These are phyloP conservation scores for Musa balbisiana DNA, from an alignment of 202 grass and related monocot genomes.

Conservation along the genomic window DNA sequence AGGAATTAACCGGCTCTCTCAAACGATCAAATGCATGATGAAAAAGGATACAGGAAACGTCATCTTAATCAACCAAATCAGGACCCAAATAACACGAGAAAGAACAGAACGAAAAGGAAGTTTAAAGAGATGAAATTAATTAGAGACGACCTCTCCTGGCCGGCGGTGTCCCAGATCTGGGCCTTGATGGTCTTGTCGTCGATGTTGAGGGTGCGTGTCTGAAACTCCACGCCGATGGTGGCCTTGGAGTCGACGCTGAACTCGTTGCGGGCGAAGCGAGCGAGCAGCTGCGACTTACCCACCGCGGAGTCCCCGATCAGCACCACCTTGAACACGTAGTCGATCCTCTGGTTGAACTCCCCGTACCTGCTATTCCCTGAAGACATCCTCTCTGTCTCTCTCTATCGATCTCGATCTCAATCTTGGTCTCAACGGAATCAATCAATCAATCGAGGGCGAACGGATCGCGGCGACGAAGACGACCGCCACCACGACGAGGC, in stretches of 20 bases:
- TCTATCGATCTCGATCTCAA: neutral
- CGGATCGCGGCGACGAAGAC: neutral
- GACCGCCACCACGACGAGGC: neutral
- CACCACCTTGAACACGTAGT: slow-evolving; percentile 97
- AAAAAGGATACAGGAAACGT: neutral
- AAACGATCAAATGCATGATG: neutral
- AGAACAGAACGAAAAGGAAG: neutral
- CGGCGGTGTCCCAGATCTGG: slow-evolving; percentile 95
- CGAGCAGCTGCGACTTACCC: slow-evolving; percentile 87
- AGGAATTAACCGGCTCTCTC: too few relatives aligned
- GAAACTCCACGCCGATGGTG: slow-evolving; percentile 77
- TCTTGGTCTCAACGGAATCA: neutral
- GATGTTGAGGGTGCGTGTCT: slow-evolving; percentile 69
- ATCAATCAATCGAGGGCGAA: neutral
- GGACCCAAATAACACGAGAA: neutral
- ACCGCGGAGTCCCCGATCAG: slow-evolving; percentile 97
- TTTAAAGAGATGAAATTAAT: neutral
- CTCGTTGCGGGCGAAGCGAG: slow-evolving; percentile 85
- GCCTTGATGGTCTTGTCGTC: slow-evolving; percentile 79
- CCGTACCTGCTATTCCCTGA: slow-evolving; percentile 22
- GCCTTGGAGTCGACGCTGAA: slow-evolving; percentile 89
- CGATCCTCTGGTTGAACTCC: slow-evolving; percentile 73
- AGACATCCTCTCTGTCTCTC: neutral
- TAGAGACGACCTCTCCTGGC: slow-evolving; percentile 61
- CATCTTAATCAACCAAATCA: neutral